Base-by-base conservation (phyloP, 177 flowering plant species). In the Vitis hybrid region DNA sequence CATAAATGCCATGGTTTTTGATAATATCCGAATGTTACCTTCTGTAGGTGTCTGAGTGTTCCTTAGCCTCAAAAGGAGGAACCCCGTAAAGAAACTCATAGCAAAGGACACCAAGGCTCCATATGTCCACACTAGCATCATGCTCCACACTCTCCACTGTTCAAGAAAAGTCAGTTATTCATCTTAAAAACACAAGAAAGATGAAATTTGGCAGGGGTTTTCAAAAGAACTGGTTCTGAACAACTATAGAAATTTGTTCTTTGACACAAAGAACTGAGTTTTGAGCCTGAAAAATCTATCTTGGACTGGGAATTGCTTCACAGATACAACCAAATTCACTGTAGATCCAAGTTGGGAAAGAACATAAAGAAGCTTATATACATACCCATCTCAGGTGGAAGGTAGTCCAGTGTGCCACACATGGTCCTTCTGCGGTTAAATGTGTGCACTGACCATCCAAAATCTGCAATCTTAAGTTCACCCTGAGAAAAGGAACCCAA, bases 341-440 rank as follows among this genome's bases (percentile, higher is more conserved):
- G n/a, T 54, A 14, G 17, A 51, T 15, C 51, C 5, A 18, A 51
- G 54, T 51, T 26, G 14, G 18, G 18, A 10, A n/a, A 10, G 19
- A 11, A 11, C 11, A 51, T 10, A 39, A 63, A 19, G 6, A 13
- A 45, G 21, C 11, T 32, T 19, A n/a, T 19, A n/a, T 19, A 56
- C 93, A 50, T 87, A 96, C 99, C 98, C 99, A 96, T 96, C 80
- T 96, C 99, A 17, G 99, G 99, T 26, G 99, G 99, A 18, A 96
- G 95, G 72, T 96, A 96, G 77, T 96, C 99, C 67, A 95, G 80
- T 64, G 99, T 95, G 21, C 99, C 99, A 73, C 99, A 95, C 98
- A 95, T 93, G 60, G 99, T 95, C 73, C 86, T 72, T 75, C 98
- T 86, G 54, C 98, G 91, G 74, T 93, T 91, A 59, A 95, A 93